phyloP scores from a whole-genome alignment of 2,329 filamentous ascomycete species.

The Zarea fungicola region DNA sequence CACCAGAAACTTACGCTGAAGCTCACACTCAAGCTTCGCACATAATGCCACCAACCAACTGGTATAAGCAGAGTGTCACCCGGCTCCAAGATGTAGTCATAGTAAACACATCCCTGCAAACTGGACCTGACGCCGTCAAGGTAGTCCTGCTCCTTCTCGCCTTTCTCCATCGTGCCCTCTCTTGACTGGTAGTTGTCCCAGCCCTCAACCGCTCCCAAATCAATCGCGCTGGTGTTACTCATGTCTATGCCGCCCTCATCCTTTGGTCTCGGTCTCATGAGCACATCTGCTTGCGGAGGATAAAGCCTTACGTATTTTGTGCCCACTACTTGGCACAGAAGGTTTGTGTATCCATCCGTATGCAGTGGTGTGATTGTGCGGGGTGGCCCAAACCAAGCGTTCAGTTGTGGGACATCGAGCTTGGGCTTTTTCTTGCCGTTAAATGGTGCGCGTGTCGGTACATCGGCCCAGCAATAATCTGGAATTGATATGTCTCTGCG shows the following conservation, averaged over 20 bases:
- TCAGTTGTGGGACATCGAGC: slow-evolving; percentile 61
- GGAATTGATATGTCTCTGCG: slow-evolving; percentile 72
- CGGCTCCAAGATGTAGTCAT: slow-evolving; percentile 72
- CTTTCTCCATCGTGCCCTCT: slow-evolving; percentile 22
- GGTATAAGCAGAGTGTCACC: slow-evolving; percentile 89
- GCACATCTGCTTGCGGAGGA: slow-evolving; percentile 54
- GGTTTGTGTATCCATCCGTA: slow-evolving; percentile 90
- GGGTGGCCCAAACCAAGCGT: slow-evolving; percentile 88
- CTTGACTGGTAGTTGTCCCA: slow-evolving; percentile 48
- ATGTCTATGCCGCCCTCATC: slow-evolving; percentile 74
- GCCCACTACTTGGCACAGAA: slow-evolving; percentile 84
- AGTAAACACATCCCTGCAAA: slow-evolving; percentile 15
- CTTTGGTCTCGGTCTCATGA: slow-evolving; percentile 54
- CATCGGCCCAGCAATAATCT: slow-evolving; percentile 74
- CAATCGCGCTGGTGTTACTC: slow-evolving; percentile 80
- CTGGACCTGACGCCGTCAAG: slow-evolving; percentile 57
- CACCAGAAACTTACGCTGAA: slow-evolving; percentile 99
- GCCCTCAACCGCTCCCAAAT: slow-evolving; percentile 65
- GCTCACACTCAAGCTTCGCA: slow-evolving; percentile 76
- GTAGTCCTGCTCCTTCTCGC: slow-evolving; percentile 28
- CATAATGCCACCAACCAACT: slow-evolving; percentile 97
- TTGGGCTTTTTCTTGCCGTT: slow-evolving; percentile 27
- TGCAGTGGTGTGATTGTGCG: slow-evolving; percentile 90
- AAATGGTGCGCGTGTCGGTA: slow-evolving; percentile 48
- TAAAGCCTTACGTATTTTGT: slow-evolving; percentile 91